Evolutionary conservation across 345 rosid species (phyloP).

Genomic region (Erysimum cheiranthoides): DNA sequence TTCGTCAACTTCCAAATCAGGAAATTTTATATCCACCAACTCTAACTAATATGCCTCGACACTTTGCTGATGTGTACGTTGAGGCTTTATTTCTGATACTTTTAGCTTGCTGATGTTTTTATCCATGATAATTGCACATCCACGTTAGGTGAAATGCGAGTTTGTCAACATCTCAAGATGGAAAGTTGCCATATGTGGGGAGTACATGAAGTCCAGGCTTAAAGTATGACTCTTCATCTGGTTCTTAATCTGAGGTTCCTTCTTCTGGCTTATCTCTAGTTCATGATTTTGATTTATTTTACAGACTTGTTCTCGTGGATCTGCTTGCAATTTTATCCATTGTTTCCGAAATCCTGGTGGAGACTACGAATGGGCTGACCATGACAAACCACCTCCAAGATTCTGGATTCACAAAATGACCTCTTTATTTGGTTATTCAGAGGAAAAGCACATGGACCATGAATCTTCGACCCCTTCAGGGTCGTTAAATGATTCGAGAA

Average conservation of each 20-base stretch:
- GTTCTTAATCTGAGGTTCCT: not conserved
- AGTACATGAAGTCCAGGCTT: conserved; percentile 83
- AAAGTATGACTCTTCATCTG: conserved; percentile 55
- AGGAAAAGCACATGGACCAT: conserved; percentile 54
- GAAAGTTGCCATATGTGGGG: conserved; percentile 98
- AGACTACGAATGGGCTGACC: conserved; percentile 98
- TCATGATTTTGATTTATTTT: conserved; percentile 7
- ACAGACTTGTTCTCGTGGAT: conserved; percentile 96
- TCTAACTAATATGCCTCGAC: too few relatives aligned
- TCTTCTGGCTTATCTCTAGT: conserved; percentile 29
- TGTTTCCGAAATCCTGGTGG: conserved; percentile 98
- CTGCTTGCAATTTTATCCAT: conserved; percentile 92
- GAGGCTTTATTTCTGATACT: conserved; percentile 7
- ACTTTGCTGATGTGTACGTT: not conserved
- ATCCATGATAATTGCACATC: conserved; percentile 19
- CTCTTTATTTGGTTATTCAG: conserved; percentile 79
- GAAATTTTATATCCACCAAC: conserved; percentile 2
- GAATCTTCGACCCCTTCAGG: conserved; percentile 37
- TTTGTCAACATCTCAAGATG: conserved; percentile 84
- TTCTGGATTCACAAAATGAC: conserved; percentile 85
- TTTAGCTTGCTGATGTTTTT: conserved; percentile 28
- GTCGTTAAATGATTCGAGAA: conserved; percentile 44
- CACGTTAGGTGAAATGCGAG: conserved; percentile 76
- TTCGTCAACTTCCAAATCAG: too few relatives aligned
- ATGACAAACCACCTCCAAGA: conserved; percentile 91